Evolutionary conservation across 192 early-diverging fungal genomes (phyloP).

Genomic region (Coemansia brasiliensis): DNA sequence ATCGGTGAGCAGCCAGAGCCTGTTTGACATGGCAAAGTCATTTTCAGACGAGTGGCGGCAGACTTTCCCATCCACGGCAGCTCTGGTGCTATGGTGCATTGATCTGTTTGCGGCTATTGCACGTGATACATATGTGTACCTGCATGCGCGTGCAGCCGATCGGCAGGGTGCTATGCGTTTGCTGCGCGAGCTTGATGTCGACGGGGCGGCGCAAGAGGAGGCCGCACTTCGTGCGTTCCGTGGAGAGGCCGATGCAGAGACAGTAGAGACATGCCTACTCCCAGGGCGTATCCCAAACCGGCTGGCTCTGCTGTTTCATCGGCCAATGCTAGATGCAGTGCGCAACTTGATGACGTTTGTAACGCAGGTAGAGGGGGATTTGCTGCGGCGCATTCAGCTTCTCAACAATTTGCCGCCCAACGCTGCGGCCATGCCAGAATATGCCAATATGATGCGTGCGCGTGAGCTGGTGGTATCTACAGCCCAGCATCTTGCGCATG

Average conservation of each 20-base stretch:
- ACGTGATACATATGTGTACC: conserved; percentile 49
- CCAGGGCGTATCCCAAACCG: conserved; percentile 40
- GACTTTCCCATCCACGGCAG: conserved; percentile 34
- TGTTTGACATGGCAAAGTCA: conserved; percentile 15
- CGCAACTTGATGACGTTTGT: conserved; percentile 48
- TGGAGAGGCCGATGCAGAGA: conserved; percentile 7
- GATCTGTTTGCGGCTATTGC: conserved; percentile 47
- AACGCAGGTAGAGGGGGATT: conserved; percentile 23
- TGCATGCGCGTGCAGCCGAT: conserved; percentile 46
- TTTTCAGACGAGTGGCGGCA: conserved; percentile 41
- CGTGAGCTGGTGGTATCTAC: conserved; percentile 44
- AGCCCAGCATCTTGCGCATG: conserved; percentile 49
- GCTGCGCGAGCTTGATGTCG: conserved; percentile 33
- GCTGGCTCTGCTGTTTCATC: conserved; percentile 48
- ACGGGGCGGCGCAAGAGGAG: conserved; percentile 17
- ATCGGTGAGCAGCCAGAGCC: conserved; percentile 6
- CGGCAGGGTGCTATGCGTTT: conserved; percentile 31
- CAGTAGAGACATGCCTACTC: conserved; percentile 13
- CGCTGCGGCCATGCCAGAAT: conserved; percentile 33
- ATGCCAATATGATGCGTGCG: conserved; percentile 21
- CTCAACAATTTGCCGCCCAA: conserved; percentile 35
- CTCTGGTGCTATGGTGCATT: conserved; percentile 53
- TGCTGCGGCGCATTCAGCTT: conserved; percentile 32
- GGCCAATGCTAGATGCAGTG: conserved; percentile 43
- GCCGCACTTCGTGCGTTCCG: conserved; percentile 18